Evolutionary conservation across 176 grass and related monocot species (phyloP).

Genomic region (Sorghum bicolor): DNA sequence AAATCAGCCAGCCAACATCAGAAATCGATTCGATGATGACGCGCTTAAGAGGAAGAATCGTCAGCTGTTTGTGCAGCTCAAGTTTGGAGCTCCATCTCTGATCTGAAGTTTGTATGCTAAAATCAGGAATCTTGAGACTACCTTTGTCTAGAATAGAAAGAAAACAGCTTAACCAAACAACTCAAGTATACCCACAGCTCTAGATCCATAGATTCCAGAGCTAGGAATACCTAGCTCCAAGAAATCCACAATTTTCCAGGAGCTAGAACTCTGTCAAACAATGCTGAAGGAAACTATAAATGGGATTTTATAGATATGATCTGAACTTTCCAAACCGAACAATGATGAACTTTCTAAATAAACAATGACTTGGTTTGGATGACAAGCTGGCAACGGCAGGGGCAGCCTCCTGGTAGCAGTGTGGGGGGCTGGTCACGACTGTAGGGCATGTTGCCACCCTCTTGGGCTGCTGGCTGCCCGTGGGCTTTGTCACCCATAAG

Average conservation of each 20-base stretch:
- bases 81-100: not conserved
- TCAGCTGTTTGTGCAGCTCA: not conserved
- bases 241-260: not conserved
- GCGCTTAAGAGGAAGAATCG: too few species aligned
- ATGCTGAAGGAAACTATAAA: not conserved
- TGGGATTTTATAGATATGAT: not conserved
- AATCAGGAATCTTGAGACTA: not conserved
- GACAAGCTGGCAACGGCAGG: too few species aligned
- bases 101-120: not conserved
- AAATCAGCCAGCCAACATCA: too few species aligned
- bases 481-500: not conserved
- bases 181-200: not conserved
- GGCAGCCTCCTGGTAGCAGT: not conserved
- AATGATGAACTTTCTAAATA: not conserved
- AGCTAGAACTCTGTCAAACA: not conserved
- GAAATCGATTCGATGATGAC: too few species aligned
- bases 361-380: not conserved
- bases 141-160: not conserved
- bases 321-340: not conserved
- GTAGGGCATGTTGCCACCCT: not conserved
- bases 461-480: not conserved
- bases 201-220: not conserved
- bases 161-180: not conserved
- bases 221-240: not conserved
- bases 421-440: not conserved